Percentiles rank a stretch among this genome's conserved stretches.
Evolutionary conservation across 179 eudicot genomes (phyloP).

Genomic region (Silene noctiflora): DNA sequence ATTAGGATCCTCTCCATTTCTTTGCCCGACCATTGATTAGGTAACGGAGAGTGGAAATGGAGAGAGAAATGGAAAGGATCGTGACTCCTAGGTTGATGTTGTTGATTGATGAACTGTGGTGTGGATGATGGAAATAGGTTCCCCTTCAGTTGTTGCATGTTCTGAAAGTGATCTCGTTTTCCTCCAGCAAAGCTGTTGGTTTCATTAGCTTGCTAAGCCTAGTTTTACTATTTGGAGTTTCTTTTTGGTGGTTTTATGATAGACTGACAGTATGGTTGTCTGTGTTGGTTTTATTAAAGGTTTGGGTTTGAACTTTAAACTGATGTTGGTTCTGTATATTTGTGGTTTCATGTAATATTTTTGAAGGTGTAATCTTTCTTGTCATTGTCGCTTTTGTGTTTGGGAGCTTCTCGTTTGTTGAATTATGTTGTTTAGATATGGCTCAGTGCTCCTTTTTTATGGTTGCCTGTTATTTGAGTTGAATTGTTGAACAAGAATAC

Average conservation of each 20-base stretch:
- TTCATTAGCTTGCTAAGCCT: background rate
- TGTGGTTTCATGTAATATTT: too few relatives aligned
- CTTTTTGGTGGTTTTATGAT: background rate
- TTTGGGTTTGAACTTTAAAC: background rate
- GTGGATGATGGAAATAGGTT: background rate
- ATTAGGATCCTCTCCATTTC: too few relatives aligned
- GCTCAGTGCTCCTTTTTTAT: too few relatives aligned
- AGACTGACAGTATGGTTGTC: too few relatives aligned
- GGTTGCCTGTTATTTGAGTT: too few relatives aligned
- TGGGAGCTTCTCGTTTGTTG: background rate
- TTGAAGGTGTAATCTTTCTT: background rate
- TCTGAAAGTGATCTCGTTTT: background rate
- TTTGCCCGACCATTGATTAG: too few relatives aligned
- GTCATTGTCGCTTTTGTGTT: background rate
- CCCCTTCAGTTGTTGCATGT: background rate
- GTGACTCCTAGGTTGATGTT: background rate
- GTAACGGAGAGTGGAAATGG: too few relatives aligned
- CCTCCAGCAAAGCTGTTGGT: background rate
- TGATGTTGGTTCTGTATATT: background rate
- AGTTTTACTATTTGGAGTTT: background rate
- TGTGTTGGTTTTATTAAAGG: background rate
- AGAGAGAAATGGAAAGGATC: too few relatives aligned
- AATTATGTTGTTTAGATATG: too few relatives aligned
- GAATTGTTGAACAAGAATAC: too few relatives aligned
- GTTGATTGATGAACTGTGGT: conserved; percentile 7